phyloP scores from a whole-genome alignment of 2,329 filamentous ascomycete species.

The Neurospora crassa region DNA sequence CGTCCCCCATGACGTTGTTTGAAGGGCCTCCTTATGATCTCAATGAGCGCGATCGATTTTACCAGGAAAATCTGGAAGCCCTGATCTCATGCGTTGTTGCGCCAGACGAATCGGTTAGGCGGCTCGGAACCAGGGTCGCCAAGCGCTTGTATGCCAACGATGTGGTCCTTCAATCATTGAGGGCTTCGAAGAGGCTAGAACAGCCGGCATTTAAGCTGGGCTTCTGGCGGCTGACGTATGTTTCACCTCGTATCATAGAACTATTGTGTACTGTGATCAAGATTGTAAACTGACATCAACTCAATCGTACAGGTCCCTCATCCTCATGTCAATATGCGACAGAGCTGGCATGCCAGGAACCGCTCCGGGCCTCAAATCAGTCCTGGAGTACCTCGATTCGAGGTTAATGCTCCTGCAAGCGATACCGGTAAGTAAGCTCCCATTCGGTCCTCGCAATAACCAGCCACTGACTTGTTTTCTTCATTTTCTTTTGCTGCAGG shows the following conservation, averaged over 20 bases:
- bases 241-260: not conserved
- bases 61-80: constrained; percentile 37
- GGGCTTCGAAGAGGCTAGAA: constrained; percentile 26
- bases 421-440: constrained; percentile 32
- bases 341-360: constrained; percentile 33
- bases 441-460: not conserved
- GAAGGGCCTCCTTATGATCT: constrained; percentile 27
- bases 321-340: constrained; percentile 41
- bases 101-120: constrained; percentile 38
- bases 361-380: constrained; percentile 33
- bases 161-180: constrained; percentile 26
- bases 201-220: constrained; percentile 30
- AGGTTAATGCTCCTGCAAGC: constrained; percentile 42
- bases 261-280: not conserved
- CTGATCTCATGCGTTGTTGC: constrained; percentile 47
- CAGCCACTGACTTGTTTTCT: not conserved
- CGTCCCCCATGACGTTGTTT: constrained; percentile 41
- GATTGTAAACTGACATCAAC: not conserved
- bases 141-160: constrained; percentile 36
- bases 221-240: constrained; percentile 46
- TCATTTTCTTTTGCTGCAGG: constrained; percentile 26
- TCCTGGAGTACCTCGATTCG: constrained; percentile 48
- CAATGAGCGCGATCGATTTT: constrained; percentile 28
- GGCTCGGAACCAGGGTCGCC: constrained; percentile 37
- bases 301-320: constrained; percentile 26